These are phyloP conservation scores for Pyrus hybrid DNA, from an alignment of 331 rosid species.

Conservation along the genomic window DNA sequence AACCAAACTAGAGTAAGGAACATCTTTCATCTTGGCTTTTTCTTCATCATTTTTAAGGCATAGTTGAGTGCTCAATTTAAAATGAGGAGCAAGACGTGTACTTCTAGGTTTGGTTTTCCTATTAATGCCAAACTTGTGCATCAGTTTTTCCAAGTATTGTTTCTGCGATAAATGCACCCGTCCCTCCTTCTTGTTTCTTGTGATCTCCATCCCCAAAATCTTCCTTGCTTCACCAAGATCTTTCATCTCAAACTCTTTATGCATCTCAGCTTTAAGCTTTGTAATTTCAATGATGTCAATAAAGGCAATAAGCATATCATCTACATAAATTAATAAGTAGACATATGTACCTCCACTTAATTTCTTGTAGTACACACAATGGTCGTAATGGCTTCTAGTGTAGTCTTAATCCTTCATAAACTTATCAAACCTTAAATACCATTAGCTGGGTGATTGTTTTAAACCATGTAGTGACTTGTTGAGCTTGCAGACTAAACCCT, in stretches of 20 bases:
- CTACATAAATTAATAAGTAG: background rate
- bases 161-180: rapidly evolving
- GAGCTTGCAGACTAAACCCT: background rate
- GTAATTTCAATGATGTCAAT: background rate
- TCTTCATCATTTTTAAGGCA: background rate
- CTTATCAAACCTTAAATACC: background rate
- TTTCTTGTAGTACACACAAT: background rate
- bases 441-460: background rate
- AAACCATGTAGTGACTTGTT: background rate
- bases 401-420: background rate
- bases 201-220: background rate
- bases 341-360: background rate
- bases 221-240: background rate
- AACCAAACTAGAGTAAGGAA: background rate
- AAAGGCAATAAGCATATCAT: background rate
- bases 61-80: background rate
- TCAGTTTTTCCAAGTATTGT: background rate
- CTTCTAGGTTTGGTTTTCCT: background rate
- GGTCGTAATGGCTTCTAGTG: background rate
- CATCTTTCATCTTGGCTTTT: background rate
- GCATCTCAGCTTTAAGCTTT: background rate
- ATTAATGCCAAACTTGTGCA: background rate
- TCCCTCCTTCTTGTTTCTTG: rapidly evolving
- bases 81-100: background rate
- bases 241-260: background rate